Percentiles rank a stretch among this genome's conserved stretches.
These are phyloP conservation scores for Euphorbia lathyris DNA, from an alignment of 345 rosid species.

Conservation along the genomic window DNA sequence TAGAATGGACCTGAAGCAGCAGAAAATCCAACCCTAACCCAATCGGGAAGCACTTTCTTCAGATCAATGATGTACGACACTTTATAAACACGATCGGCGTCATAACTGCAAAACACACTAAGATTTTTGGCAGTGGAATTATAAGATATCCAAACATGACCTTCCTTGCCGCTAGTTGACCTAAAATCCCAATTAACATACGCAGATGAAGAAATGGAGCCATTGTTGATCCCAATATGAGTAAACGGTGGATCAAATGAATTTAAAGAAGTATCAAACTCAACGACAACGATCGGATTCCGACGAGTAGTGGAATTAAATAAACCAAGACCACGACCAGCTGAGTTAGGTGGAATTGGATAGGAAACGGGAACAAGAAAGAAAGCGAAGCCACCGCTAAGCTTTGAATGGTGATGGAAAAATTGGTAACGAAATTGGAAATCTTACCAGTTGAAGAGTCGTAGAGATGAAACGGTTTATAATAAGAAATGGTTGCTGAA, in stretches of 20 bases:
- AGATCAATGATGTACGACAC: constrained; percentile 19
- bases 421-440: background rate
- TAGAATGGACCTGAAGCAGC: constrained; percentile 2
- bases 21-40: constrained; percentile 28
- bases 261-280: background rate
- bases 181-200: constrained; percentile 12
- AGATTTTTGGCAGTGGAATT: constrained; percentile 11
- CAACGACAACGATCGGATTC: background rate
- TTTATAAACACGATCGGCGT: background rate
- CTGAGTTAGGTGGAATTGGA: background rate
- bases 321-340: background rate
- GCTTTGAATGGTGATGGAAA: background rate
- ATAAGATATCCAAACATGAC: constrained; percentile 11
- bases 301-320: background rate
- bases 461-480: background rate
- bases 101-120: background rate
- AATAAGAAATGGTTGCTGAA: background rate
- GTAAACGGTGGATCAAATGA: background rate
- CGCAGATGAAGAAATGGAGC: constrained; percentile 9
- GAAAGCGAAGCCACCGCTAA: background rate
- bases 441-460: background rate
- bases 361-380: background rate
- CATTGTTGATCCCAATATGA: constrained; percentile 14
- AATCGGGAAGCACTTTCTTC: constrained; percentile 5
- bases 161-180: background rate